Percentiles rank a stretch among this genome's conserved stretches.
phyloP scores from a whole-genome alignment of 164 flowering plant species.

The Sextonia rubra region DNA sequence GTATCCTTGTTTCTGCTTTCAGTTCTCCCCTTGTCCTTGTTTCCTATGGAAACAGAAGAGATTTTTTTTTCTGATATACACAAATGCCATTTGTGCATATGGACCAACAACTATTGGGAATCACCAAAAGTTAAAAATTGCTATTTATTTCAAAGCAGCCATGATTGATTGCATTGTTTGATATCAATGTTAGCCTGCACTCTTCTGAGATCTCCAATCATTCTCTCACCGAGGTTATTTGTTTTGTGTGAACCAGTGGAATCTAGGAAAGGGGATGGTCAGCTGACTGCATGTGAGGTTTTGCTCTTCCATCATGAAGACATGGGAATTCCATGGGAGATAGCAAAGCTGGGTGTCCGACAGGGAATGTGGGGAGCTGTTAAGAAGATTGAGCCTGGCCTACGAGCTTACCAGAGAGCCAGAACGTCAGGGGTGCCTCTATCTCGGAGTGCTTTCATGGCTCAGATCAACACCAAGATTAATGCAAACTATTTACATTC shows the following conservation, averaged over 20 bases:
- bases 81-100: no score
- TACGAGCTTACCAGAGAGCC: slow-evolving; percentile 52
- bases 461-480: slow-evolving; percentile 59
- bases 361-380: slow-evolving; percentile 85
- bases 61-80: no score
- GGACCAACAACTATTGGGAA: no score
- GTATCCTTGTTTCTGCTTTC: background rate
- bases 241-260: slow-evolving; percentile 38
- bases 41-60: no score
- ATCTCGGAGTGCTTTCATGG: slow-evolving; percentile 47
- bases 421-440: slow-evolving; percentile 38
- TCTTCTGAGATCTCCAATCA: no score
- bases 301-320: slow-evolving; percentile 76
- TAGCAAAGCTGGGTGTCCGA: slow-evolving; percentile 69
- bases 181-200: no score
- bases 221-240: no score
- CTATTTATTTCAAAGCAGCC: no score
- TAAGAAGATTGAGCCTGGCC: slow-evolving; percentile 60
- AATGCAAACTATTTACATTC: slow-evolving; percentile 41
- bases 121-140: no score
- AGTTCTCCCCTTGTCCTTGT: no score
- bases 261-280: slow-evolving; percentile 51
- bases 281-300: slow-evolving; percentile 65
- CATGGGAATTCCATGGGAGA: slow-evolving; percentile 82
- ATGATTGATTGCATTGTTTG: no score